Base-by-base conservation (phyloP, 805 yeast genomes). In the Pichia scutulata region DNA sequence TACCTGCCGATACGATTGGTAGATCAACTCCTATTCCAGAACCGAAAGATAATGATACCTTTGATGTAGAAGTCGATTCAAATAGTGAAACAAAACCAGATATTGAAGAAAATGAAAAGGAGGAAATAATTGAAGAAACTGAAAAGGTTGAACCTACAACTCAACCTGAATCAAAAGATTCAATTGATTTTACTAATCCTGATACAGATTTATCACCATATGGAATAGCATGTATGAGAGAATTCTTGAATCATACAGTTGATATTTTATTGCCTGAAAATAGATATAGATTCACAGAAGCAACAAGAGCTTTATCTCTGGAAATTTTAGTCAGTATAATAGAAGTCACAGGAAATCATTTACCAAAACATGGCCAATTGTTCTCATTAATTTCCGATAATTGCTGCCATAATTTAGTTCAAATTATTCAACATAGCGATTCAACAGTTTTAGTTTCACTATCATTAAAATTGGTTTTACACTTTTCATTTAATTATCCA, bases 361-460 rank as follows among this genome's bases (percentile, higher is more conserved):
- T 89, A 47, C 71, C 77, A 4, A 63, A 69, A 26, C 92, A 86
- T 61, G 81, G 86, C 2, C 73, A 83, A 4, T 69, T 90, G 43
- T 75, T 88, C 63, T 76, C 74, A 19, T 69, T 89, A 25, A 76
- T 88, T 10, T 78, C 92, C 1, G 93, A 89, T 60, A 83, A 86
- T 10, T 77, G 90, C n/a, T 87, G 89, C 64, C 92, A 89, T 62
- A 86, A 88, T 60, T 74, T 90, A 26, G 78, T 92, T 43, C 93
- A 83, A 63, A 77, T 89, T 25, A 80, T 89, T 28, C 86, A 95
- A 54, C 76, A 80, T 33, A 73, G 77, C 2, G 95, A 88, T 55
- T 84, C 89, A 18, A 77, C 87, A 2, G 74, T 84, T 2, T 70
- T 93, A 12, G 71, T 92, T 16, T 86, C 83, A 54, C 81, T 86